Evolutionary conservation across 1,284 basidiomycete genomes (phyloP), one percentile per base, ranked within the genome.

Genomic region (Leccinum proliferum): DNA sequence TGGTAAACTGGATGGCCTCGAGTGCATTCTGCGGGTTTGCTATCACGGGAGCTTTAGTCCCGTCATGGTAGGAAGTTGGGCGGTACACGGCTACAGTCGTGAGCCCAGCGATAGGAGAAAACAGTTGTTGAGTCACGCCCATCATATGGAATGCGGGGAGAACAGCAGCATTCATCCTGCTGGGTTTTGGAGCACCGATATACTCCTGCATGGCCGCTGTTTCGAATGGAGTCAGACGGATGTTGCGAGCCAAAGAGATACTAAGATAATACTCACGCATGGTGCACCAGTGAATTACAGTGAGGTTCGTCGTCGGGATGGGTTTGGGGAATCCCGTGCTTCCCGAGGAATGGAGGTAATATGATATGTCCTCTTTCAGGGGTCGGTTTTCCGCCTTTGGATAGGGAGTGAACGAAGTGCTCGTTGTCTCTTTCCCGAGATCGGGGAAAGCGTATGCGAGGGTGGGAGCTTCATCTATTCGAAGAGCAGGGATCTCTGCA

Each of bases 391-490:
- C 53, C 0, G 67, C 60, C 55, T 64, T 62, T 2, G 72, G 72
- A 46, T 73, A 77, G 0, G 68, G 65, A 1, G 67, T 55, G 52
- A 75, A 77, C 0, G 66, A 61, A 32, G 41, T 55, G 62, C 62
- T 34, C 48, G 15, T 1, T 0, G n/a, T 18, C 50, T 73, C 66
- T 66, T 71, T 35, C 11, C 64, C 75, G 1, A 78, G 70, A 4
- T 68, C 55, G 0, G 77, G 77, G 53, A 72, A 79, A 0, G 73
- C n/a, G 3, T 72, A 61, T 0, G 66, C 61, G 4, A 77, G 63
- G 0, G 68, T 52, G 1, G 77, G 75, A 2, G 69, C 66, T 37
- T 77, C 76, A 9, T 76, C 71, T 15, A 78, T 68, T 4, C 59
- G 41, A 9, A 79, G 63, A 4, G 62, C 60, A 46, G 67, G 21